Base-by-base conservation (phyloP, 768 basidiomycete genomes). In the Tylopilus intermedius region DNA sequence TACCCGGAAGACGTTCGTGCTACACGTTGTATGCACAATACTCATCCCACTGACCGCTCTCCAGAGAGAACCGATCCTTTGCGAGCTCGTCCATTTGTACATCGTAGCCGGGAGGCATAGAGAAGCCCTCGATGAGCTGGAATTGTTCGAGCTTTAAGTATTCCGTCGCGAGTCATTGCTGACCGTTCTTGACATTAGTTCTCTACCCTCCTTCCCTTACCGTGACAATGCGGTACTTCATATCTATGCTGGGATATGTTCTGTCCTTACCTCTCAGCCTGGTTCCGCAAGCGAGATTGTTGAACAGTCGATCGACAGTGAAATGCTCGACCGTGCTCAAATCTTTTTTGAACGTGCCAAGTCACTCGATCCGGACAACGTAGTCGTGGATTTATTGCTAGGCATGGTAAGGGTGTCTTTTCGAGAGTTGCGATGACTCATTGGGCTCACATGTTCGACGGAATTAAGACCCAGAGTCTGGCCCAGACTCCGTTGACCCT, bases 141-240 rank as follows among this genome's bases (percentile, higher is more conserved):
- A 94, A 64, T 76, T 94, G 90, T 93, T 70, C 58, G 80, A 69
- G 15, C 41, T 45, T 50, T 45, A 53, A 44, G 38, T 43, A 22
- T 47, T 53, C 43, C 46, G 43, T 41, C 38, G 21, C 21, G 11
- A 21, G 4, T 38, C 18, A 8, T 44, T 8, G 42, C 43, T 57
- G n/a, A 56, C 22, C 46, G 43, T 43, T 46, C 54, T 49, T 8
- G 33, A 41, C 37, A 26, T 40, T 57, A 92, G 92, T 24, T 94
- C 90, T 66, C 77, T 95, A 5, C 89, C 91, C 1, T 87, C 90
- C 2, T 86, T 88, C 65, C 94, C 94, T 2, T 95, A 84, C 72
- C 85, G 84, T 63, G 87, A 91, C 58, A 89, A 90, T 57, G 78
- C 86, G 2, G 71, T 83, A 7, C 73, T 95, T 27, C 90, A 95